Evolutionary conservation across 768 basidiomycete species (phyloP), one percentile per base, ranked within the genome.

Genomic region (Boletus insuetus): DNA sequence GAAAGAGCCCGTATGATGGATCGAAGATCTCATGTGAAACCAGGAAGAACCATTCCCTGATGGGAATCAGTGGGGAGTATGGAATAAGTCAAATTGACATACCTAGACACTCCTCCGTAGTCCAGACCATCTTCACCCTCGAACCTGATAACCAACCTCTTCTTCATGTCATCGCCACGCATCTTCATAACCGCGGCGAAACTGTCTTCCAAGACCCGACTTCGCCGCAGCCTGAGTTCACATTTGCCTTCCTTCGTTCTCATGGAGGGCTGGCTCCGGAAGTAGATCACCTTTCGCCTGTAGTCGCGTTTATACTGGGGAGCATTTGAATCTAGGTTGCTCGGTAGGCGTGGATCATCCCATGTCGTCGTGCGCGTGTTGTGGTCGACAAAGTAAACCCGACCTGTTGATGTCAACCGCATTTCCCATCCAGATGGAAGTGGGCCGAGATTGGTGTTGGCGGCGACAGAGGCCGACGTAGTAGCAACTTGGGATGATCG

Each of bases 271-370:
- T 96, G 93, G 60, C 85, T 87, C 56, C 93, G 82, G 82, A 96
- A 94, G 75, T 95, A 95, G 46, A 95, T 86, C 42, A 95, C 84
- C 73, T 95, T 96, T 53, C 91, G 79, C 59, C 93, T 77, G 69
- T 95, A 96, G 73, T 96, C 93, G 58, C 91, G 86, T 73, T 95
- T 94, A 74, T 94, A 95, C 73, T 95, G 92, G n/a, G 93, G 94
- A 4, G 91, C 91, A 72, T 85, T 91, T 60, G 89, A 85, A 65
- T 94, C 91, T 46, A 94, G 76, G 57, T 86, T 82, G 1, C 83
- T 86, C 0, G 94, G 93, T 49, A 94, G 71, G 48, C 94, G 83
- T 19, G 93, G 94, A 69, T 96, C 94, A 66, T 95, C 94, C 94
- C 93, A 95, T 7, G 90, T 84, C 16, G 94, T 95, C 17, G 92